These are phyloP conservation scores for Phaeodactylum tricornutum DNA, from an alignment of 108 stramenopile genomes.

Conservation along the genomic window DNA sequence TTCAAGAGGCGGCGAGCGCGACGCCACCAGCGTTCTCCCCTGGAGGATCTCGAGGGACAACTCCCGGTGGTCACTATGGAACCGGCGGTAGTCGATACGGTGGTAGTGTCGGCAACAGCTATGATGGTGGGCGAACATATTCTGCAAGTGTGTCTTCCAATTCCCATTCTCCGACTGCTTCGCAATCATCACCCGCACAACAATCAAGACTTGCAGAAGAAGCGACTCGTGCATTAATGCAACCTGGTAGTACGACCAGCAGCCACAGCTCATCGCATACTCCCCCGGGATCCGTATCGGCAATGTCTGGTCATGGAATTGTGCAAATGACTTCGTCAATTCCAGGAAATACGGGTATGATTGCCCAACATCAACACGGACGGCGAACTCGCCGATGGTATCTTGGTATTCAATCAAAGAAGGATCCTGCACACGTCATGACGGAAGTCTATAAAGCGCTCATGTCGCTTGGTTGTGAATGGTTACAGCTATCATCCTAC, in stretches of 20 bases:
- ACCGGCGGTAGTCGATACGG: conserved; percentile 31
- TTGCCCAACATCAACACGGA: conserved; percentile 85
- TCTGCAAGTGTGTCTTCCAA: conserved; percentile 22
- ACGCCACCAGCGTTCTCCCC: conserved; percentile 85
- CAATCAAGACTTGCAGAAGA: conserved; percentile 72
- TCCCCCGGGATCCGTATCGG: conserved; percentile 29
- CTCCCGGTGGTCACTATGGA: conserved; percentile 59
- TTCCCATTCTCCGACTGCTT: conserved; percentile 33
- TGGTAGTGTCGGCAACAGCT: conserved; percentile 29
- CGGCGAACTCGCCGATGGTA: conserved; percentile 92
- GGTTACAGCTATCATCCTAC: conserved; percentile 88
- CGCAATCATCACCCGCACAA: conserved; percentile 17
- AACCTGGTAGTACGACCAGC: conserved; percentile 26
- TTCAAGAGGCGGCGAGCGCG: conserved; percentile 83
- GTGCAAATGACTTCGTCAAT: conserved; percentile 86
- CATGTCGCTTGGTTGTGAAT: conserved; percentile 89
- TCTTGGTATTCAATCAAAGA: conserved; percentile 97
- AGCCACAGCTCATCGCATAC: conserved; percentile 36
- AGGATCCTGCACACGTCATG: conserved; percentile 99
- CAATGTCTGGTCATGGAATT: conserved; percentile 48
- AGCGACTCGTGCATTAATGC: conserved; percentile 69
- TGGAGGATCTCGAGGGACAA: conserved; percentile 76
- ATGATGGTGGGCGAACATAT: conserved; percentile 22
- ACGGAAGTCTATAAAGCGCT: conserved; percentile 98
- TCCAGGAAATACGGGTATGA: conserved; percentile 87